Conservation (phyloP, 257 asterid species). For the Solanum paucissectum region DNA sequence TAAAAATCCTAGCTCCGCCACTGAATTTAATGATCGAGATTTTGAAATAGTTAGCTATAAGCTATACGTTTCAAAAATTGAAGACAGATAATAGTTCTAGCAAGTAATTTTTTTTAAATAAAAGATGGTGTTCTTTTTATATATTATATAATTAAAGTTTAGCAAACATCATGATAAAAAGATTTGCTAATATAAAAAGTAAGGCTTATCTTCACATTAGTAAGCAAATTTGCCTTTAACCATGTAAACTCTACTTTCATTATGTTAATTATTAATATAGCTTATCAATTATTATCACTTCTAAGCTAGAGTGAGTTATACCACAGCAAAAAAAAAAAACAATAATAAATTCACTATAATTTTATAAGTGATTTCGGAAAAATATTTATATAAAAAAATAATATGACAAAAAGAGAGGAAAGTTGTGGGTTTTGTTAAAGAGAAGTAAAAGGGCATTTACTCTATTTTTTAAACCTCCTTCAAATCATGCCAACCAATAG, state of each 20-base stretch:
- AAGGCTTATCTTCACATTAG: not conserved
- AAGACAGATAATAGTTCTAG: not conserved
- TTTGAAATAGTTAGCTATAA: not conserved
- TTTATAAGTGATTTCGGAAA: not conserved
- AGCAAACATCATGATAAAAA: not conserved
- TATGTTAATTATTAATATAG: not conserved
- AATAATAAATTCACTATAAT: too few species aligned
- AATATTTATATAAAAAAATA: too few species aligned
- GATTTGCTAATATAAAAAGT: not conserved
- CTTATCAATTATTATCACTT: not conserved
- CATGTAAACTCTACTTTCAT: not conserved
- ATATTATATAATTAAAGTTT: not conserved
- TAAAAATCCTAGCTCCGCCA: too few species aligned
- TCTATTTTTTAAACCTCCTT: too few species aligned
- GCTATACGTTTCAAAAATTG: not conserved
- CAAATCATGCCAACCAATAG: too few species aligned
- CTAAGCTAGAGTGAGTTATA: not conserved
- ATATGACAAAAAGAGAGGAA: too few species aligned
- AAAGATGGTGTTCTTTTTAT: not conserved
- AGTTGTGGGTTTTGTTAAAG: too few species aligned
- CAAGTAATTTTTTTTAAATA: not conserved
- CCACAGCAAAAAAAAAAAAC: too few species aligned
- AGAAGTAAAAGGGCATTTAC: too few species aligned
- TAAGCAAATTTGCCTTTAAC: not conserved
- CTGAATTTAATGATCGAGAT: not conserved